Base-by-base conservation (phyloP, 2,329 filamentous ascomycete species). In the Fusarium sororula region DNA sequence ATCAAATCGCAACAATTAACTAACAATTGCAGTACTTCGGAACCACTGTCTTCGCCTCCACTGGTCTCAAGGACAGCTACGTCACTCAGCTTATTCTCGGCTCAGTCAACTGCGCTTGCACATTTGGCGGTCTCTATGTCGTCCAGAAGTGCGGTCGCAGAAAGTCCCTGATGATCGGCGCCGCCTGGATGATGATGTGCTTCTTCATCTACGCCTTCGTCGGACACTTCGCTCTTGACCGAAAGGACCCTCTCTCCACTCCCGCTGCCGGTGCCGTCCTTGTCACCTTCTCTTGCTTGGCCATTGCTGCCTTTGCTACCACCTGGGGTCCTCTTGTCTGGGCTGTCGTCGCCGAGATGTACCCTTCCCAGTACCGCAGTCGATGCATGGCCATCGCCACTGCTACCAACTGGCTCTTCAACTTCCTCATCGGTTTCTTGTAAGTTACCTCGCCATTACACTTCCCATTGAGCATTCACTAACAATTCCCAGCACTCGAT, bases 241-340 rank as follows among this genome's bases (percentile, higher is more conserved):
- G 78, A 8, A 53, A 56, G 3, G 70, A 87, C 75, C 84, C 86
- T 65, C 73, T 81, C 82, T 84, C 81, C 71, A 85, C 85, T 0
- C 84, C 87, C 35, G 77, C 81, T 15, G 84, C 88, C 11, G 91
- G 91, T 28, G 85, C 87, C 7, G 87, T 87, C 45, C 88, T 93
- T 75, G 91, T 93, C 50, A 86, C 91, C 60, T 92, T 93, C 80
- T 91, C 91, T 1, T 92, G 91, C 77, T 84, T 93, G 45, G 92
- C 92, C 79, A 92, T 92, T 64, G 89, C 86, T 24, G 90, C 87
- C 7, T 92, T 91, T 71, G 90, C 90, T n/a, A 89, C 87, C 70
- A 92, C 90, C 18, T 93, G 91, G 91, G 91, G 91, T 28, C 91
- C 91, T 2, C 88, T 93, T 13, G 87, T 92, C 28, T 93, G 91